phyloP scores from a whole-genome alignment of 1,139 yeast species.

The Taphrina deformans region DNA sequence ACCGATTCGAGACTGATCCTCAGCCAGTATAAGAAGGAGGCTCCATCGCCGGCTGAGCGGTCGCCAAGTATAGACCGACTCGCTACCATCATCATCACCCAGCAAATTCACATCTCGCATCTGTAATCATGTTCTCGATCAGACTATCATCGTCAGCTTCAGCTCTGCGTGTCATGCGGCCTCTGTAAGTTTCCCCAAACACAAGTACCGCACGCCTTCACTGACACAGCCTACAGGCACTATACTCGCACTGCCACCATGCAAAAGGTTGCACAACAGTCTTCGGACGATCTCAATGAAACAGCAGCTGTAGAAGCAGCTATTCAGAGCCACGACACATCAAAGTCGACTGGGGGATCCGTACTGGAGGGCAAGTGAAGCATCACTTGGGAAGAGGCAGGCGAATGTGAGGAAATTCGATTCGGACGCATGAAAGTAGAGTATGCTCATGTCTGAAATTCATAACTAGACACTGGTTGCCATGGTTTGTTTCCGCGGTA shows the following conservation, averaged over 20 bases:
- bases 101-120: no score
- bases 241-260: neutral
- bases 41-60: no score
- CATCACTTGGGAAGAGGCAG: no score
- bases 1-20: no score
- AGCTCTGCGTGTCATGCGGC: neutral
- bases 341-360: conserved; percentile 17
- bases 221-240: neutral
- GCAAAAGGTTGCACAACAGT: neutral
- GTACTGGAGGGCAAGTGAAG: conserved; percentile 4
- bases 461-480: neutral
- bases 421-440: no score
- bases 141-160: neutral
- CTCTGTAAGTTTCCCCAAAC: neutral
- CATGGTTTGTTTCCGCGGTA: conserved; percentile 26
- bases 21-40: neutral
- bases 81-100: no score
- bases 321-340: neutral
- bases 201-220: neutral
- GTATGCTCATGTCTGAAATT: neutral
- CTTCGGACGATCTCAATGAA: conserved; percentile 9
- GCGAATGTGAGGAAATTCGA: no score
- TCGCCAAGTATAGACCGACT: no score
- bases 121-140: neutral
- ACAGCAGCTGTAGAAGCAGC: conserved; percentile 13